phyloP scores from a whole-genome alignment of 2,329 filamentous ascomycete species.

The Epicoccum sorghinum region DNA sequence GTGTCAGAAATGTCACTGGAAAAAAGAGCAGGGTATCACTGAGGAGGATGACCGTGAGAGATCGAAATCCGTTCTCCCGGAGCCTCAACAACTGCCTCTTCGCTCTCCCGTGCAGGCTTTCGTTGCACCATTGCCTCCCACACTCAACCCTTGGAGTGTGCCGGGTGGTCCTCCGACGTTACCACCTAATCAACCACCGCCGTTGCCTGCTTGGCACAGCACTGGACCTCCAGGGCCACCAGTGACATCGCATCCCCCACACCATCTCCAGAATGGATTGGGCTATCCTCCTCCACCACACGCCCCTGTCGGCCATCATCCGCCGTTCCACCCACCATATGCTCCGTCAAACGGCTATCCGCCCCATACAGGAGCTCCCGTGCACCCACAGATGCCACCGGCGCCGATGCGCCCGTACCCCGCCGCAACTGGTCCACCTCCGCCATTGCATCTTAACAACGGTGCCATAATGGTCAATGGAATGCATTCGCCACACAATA shows the following conservation, averaged over 20 bases:
- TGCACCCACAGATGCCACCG: constrained; percentile 38
- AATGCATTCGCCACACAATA: constrained; percentile 44
- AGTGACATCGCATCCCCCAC: constrained; percentile 31
- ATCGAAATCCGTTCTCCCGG: constrained; percentile 35
- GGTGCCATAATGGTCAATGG: constrained; percentile 44
- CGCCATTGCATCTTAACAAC: constrained; percentile 43
- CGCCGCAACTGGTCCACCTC: constrained; percentile 35
- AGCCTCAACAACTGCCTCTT: constrained; percentile 44
- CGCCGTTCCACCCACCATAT: constrained; percentile 43
- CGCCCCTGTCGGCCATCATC: constrained; percentile 32
- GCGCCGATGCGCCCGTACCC: constrained; percentile 39
- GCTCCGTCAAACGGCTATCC: constrained; percentile 44
- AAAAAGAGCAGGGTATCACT: constrained; percentile 47
- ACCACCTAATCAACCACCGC: constrained; percentile 35
- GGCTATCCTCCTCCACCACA: constrained; percentile 33
- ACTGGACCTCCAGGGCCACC: constrained; percentile 32
- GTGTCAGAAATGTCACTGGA: constrained; percentile 59
- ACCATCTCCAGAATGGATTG: constrained; percentile 42
- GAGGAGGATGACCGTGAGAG: constrained; percentile 38
- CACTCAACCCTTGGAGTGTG: constrained; percentile 30
- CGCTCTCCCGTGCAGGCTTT: constrained; percentile 41
- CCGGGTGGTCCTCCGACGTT: constrained; percentile 26
- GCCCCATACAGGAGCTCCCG: constrained; percentile 37
- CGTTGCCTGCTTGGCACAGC: constrained; percentile 39
- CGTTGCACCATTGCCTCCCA: constrained; percentile 25